These are phyloP conservation scores for Coniochaeta sp. DNA, from an alignment of 2,329 filamentous ascomycete species.

Conservation along the genomic window DNA sequence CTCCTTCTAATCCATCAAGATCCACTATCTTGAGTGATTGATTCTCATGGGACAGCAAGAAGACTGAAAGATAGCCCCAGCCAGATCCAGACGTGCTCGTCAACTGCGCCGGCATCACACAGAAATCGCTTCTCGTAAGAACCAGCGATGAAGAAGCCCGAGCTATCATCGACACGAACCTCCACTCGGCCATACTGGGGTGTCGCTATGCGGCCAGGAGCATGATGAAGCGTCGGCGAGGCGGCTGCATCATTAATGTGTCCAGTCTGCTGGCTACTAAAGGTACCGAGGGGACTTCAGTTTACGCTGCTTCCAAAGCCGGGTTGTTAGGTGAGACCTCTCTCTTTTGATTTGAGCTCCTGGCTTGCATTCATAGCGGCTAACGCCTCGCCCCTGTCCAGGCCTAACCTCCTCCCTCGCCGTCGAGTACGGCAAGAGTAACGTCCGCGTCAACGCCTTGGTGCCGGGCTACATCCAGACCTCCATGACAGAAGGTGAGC, in stretches of 20 bases:
- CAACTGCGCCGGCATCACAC: slow-evolving; percentile 71
- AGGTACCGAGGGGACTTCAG: slow-evolving; percentile 62
- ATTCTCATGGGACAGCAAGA: no score
- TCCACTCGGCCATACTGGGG: slow-evolving; percentile 57
- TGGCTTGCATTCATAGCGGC: not conserved
- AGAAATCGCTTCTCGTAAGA: slow-evolving; percentile 55
- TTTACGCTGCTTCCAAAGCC: slow-evolving; percentile 75
- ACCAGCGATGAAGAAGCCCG: slow-evolving; percentile 44
- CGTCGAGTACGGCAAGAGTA: slow-evolving; percentile 50
- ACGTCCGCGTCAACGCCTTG: slow-evolving; percentile 72
- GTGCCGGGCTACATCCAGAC: slow-evolving; percentile 79
- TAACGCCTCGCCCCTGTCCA: slow-evolving; percentile 20
- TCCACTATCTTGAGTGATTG: no score
- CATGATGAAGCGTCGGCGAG: slow-evolving; percentile 29
- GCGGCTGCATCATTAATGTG: slow-evolving; percentile 71
- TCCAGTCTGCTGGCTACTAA: slow-evolving; percentile 67
- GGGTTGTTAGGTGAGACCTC: slow-evolving; percentile 62
- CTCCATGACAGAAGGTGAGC: slow-evolving; percentile 67
- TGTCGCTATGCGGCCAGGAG: slow-evolving; percentile 44
- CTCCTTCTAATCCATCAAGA: no score
- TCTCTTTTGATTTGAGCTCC: not conserved
- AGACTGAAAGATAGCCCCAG: no score
- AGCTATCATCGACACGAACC: slow-evolving; percentile 60
- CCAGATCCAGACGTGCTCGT: slow-evolving; percentile 51
- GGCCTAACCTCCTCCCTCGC: slow-evolving; percentile 63